Evolutionary conservation across 1,284 basidiomycete genomes (phyloP).

Genomic region (Sporisorium exsertum): DNA sequence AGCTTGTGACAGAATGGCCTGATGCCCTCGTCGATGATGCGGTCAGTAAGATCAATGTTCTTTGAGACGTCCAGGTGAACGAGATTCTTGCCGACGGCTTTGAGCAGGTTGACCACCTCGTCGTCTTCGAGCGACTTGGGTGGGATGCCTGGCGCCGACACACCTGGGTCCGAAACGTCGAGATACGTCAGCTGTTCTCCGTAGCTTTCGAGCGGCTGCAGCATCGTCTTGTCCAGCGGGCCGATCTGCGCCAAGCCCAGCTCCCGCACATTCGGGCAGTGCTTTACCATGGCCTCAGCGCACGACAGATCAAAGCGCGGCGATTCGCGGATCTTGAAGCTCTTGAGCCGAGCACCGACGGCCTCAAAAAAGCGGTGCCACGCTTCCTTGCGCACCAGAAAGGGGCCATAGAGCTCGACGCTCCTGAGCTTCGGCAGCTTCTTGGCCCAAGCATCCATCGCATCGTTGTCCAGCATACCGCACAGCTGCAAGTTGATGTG

Average conservation of each 20-base stretch:
- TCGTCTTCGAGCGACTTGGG: constrained; percentile 74
- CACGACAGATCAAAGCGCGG: constrained; percentile 86
- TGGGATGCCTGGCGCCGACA: constrained; percentile 66
- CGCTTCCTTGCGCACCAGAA: constrained; percentile 80
- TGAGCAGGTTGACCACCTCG: constrained; percentile 75
- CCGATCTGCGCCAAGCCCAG: constrained; percentile 85
- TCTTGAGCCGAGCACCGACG: constrained; percentile 75
- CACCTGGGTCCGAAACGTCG: constrained; percentile 76
- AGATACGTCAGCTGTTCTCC: constrained; percentile 73
- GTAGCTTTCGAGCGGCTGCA: constrained; percentile 69
- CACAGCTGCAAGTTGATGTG: constrained; percentile 82
- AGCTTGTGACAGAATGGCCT: constrained; percentile 74
- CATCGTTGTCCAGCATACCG: constrained; percentile 81
- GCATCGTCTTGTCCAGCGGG: constrained; percentile 69
- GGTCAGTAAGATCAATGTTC: constrained; percentile 75
- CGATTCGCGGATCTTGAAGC: constrained; percentile 80
- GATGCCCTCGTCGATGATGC: constrained; percentile 76
- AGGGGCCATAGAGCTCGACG: constrained; percentile 87
- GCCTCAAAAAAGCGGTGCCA: constrained; percentile 83
- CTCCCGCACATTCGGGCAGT: constrained; percentile 77
- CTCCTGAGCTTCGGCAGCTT: constrained; percentile 78
- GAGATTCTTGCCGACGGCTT: constrained; percentile 73
- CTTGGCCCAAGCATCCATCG: constrained; percentile 77
- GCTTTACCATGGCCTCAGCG: constrained; percentile 75
- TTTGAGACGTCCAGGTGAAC: constrained; percentile 76